These are phyloP conservation scores for Metschnikowia matae DNA, from an alignment of 805 yeast species.

Conservation along the genomic window DNA sequence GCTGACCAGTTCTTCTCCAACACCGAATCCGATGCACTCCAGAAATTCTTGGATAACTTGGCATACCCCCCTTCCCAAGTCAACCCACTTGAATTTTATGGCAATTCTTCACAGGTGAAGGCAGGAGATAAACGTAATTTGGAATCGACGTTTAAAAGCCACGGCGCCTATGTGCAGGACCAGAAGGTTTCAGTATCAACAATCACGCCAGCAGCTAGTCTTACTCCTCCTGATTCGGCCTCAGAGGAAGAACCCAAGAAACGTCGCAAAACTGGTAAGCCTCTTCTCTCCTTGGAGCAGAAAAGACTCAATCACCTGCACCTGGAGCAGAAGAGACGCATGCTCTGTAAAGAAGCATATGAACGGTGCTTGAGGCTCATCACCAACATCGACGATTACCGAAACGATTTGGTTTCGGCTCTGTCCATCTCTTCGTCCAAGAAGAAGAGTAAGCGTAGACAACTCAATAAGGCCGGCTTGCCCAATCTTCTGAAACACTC, in stretches of 20 bases:
- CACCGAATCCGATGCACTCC: slow-evolving; percentile 25
- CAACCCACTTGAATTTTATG: slow-evolving; percentile 32
- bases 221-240: slow-evolving; percentile 22
- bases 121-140: too few species aligned
- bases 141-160: too few species aligned
- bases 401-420: slow-evolving; percentile 26
- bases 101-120: neutral
- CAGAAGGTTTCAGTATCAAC: neutral
- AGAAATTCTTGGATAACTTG: slow-evolving; percentile 38
- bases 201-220: neutral
- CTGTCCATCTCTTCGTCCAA: slow-evolving; percentile 13
- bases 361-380: slow-evolving; percentile 39
- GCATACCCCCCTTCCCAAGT: slow-evolving; percentile 27
- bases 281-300: slow-evolving; percentile 36
- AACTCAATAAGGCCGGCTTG: slow-evolving; percentile 40
- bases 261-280: slow-evolving; percentile 34
- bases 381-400: slow-evolving; percentile 37
- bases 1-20: slow-evolving; percentile 19
- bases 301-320: slow-evolving; percentile 40
- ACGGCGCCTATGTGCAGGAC: neutral
- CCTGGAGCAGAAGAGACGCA: slow-evolving; percentile 42
- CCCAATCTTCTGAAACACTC: slow-evolving; percentile 43
- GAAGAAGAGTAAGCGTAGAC: slow-evolving; percentile 35
- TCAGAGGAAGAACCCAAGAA: slow-evolving; percentile 15
- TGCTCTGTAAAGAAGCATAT: slow-evolving; percentile 42